A percentile compares a stretch with the other conserved stretches of the same genome.
phyloP scores from a whole-genome alignment of 345 rosid species.

The Lepidium aucheri region DNA sequence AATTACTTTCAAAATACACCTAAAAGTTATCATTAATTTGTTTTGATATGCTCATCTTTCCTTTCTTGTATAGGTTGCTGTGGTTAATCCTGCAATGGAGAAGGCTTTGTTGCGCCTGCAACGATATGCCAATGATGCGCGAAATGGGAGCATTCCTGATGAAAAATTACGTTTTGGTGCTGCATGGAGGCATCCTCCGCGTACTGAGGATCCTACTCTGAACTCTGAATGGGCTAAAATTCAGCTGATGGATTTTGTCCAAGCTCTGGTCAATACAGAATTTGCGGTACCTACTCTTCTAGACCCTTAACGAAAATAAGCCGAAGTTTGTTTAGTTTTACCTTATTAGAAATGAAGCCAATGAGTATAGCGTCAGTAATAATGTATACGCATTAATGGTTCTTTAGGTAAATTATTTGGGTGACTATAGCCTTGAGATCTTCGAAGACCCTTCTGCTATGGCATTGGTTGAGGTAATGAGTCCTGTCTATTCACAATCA shows the following conservation, averaged over 20 bases:
- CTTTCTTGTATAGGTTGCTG: slow-evolving; percentile 43
- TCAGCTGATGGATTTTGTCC: slow-evolving; percentile 90
- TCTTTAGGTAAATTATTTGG: slow-evolving; percentile 68
- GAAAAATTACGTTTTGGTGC: slow-evolving; percentile 77
- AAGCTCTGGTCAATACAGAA: slow-evolving; percentile 59
- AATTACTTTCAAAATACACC: neutral
- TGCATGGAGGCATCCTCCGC: slow-evolving; percentile 92
- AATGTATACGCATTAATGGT: neutral
- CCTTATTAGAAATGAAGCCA: neutral
- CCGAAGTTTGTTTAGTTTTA: neutral
- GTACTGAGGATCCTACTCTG: slow-evolving; percentile 29
- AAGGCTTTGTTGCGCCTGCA: slow-evolving; percentile 59
- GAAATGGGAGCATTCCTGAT: slow-evolving; percentile 49
- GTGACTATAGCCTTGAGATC: slow-evolving; percentile 81
- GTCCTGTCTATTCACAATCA: neutral
- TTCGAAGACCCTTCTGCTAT: slow-evolving; percentile 83
- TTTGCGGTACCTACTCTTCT: slow-evolving; percentile 50
- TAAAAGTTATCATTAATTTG: neutral
- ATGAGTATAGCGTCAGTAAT: neutral
- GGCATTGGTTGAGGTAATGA: slow-evolving; percentile 70
- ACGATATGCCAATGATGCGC: slow-evolving; percentile 64
- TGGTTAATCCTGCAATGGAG: slow-evolving; percentile 91
- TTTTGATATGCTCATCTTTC: neutral
- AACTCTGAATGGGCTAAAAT: slow-evolving; percentile 71
- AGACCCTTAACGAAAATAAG: neutral